Percentiles rank a stretch among this genome's conserved stretches.
Conservation (phyloP, 208 protist genomes). For the Vickermania ingenoplastis region DNA sequence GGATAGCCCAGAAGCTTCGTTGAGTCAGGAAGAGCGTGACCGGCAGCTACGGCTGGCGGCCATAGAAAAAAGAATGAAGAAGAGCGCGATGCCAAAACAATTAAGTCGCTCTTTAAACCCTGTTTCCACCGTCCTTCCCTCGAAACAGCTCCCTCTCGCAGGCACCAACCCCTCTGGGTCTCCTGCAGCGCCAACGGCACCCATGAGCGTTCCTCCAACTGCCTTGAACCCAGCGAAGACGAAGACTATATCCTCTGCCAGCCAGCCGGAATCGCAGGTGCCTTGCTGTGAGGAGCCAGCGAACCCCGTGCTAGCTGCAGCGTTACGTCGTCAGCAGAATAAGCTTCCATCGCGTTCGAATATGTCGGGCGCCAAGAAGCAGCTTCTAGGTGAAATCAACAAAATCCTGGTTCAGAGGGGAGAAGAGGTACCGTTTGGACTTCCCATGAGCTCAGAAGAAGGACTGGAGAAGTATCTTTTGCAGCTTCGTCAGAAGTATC, state of each 20-base stretch:
- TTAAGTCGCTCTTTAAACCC: background rate
- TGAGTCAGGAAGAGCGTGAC: background rate
- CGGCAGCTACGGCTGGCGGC: background rate
- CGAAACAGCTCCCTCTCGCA: background rate
- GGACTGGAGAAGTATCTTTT: conserved; percentile 58
- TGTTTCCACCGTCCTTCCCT: too few relatives aligned
- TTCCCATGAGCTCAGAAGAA: conserved; percentile 44
- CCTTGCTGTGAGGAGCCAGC: background rate
- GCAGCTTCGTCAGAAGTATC: background rate
- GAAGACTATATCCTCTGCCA: background rate
- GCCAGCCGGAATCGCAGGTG: too few relatives aligned
- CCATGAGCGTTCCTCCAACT: background rate
- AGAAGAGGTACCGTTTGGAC: conserved; percentile 63
- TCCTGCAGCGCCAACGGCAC: background rate
- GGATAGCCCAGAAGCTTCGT: too few relatives aligned
- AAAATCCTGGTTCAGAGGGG: conserved; percentile 21
- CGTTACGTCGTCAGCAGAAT: conserved; percentile 54
- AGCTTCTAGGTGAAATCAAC: conserved; percentile 53
- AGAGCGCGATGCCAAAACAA: background rate
- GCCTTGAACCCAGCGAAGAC: background rate
- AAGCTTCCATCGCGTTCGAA: conserved; percentile 4
- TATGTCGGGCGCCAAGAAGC: conserved; percentile 10
- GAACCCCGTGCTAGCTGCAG: conserved; percentile 66
- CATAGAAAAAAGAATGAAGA: background rate
- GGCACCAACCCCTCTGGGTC: background rate